Base-by-base conservation (phyloP, 2,329 filamentous ascomycete species). In the Epichloe hybrida region DNA sequence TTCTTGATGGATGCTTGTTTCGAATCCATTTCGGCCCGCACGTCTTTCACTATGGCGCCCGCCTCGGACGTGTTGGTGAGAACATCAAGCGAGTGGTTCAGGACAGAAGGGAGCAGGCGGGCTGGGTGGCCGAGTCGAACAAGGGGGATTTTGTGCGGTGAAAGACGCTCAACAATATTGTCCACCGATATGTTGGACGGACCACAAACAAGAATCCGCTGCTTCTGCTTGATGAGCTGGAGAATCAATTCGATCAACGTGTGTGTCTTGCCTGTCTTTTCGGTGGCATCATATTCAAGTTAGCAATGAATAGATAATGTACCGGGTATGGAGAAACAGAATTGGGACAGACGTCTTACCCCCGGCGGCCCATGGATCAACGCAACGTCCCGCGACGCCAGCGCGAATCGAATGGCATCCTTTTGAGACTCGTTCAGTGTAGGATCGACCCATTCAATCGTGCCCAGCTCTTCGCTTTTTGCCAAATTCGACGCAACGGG, bases 141-240 rank as follows among this genome's bases (percentile, higher is more conserved):
- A 59, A 97, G 88, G 0, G 84, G 84, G 1, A 96, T 75, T 61
- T 88, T 89, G 65, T 90, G 86, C 0, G 86, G 81, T 2, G 89
- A 81, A 2, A 97, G 77, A 7, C 93, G 82, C 68, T 98, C 93
- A 8, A 96, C 90, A 52, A 98, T 95, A 62, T 98, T 98, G 75
- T 98, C 93, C 1, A 98, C 93, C 0, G 88, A 93, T 58, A 98
- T 90, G 64, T 98, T 98, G 34, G 88, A 95, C 0, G 93, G 93
- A 0, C 91, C 93, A 61, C 93, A 97, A n/a, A 97, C 91, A 2
- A 97, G 75, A 11, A 97, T 74, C 1, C 89, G 80, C 50, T 83
- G 76, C 36, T 81, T 77, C 23, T 80, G 79, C 62, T 83, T 83
- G 50, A 94, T 73, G 58, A 97, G 72, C 62, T 98, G 93, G n/a